Evolutionary conservation across 1,139 yeast genomes (phyloP).

Genomic region (Magnusiomyces suaveolens): DNA sequence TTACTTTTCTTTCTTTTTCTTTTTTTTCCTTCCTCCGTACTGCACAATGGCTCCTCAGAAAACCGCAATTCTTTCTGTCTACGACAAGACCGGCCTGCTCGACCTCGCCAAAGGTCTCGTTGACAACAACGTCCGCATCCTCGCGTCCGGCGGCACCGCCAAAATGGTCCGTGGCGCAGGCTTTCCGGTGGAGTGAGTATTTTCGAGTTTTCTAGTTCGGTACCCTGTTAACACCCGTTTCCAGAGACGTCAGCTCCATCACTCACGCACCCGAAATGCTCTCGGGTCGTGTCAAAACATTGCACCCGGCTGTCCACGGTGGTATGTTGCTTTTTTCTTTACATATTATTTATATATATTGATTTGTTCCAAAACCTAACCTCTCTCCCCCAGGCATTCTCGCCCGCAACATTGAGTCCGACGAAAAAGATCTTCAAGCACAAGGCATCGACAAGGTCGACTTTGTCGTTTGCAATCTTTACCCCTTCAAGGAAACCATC

Average conservation of each 20-base stretch:
- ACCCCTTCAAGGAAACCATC: conserved; percentile 95
- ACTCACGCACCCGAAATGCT: conserved; percentile 99
- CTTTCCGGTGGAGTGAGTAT: conserved; percentile 66
- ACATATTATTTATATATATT: too few relatives aligned
- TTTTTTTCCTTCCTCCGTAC: background rate
- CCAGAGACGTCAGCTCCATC: conserved; percentile 69
- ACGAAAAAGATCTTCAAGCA: conserved; percentile 73
- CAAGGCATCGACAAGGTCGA: conserved; percentile 94
- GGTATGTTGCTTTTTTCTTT: too few relatives aligned
- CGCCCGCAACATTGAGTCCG: conserved; percentile 85
- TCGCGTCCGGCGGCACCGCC: conserved; percentile 98
- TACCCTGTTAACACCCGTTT: too few relatives aligned
- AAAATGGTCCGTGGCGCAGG: conserved; percentile 92
- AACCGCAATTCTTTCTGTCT: conserved; percentile 93
- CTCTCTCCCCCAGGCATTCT: conserved; percentile 40
- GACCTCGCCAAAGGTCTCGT: conserved; percentile 93
- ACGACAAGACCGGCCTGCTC: conserved; percentile 91
- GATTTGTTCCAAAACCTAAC: too few relatives aligned
- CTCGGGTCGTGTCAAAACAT: conserved; percentile 95
- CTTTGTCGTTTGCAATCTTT: conserved; percentile 91
- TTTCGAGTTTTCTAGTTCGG: too few relatives aligned
- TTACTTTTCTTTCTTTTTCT: background rate
- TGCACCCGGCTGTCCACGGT: conserved; percentile 98
- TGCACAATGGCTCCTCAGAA: conserved; percentile 28
- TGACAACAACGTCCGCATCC: conserved; percentile 76